A percentile compares a stretch with the other conserved stretches of the same genome.
These are phyloP conservation scores for Tricholoma matsutake DNA, from an alignment of 768 basidiomycete genomes.

Conservation along the genomic window DNA sequence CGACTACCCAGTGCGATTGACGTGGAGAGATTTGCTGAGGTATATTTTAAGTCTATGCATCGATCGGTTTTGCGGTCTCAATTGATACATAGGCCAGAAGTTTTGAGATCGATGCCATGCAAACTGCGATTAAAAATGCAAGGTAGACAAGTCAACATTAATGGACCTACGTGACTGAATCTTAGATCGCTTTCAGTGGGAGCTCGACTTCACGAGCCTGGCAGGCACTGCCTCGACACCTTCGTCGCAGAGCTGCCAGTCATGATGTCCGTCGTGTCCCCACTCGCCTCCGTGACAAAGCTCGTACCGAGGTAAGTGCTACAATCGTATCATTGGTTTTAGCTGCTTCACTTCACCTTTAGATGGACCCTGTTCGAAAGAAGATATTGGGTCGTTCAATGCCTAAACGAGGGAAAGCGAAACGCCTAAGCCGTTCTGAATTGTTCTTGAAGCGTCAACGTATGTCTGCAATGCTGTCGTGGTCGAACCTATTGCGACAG, in stretches of 20 bases:
- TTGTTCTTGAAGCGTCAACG: slow-evolving; percentile 71
- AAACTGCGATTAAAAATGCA: slow-evolving; percentile 78
- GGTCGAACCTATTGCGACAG: not conserved
- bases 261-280: slow-evolving; percentile 94
- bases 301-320: slow-evolving; percentile 68
- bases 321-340: not conserved
- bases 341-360: not conserved
- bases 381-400: slow-evolving; percentile 39
- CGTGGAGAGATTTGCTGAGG: slow-evolving; percentile 87
- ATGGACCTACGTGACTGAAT: not conserved
- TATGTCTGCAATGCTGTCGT: slow-evolving; percentile 29
- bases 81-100: slow-evolving; percentile 60
- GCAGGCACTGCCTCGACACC: slow-evolving; percentile 89
- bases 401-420: slow-evolving; percentile 65
- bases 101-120: slow-evolving; percentile 91
- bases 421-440: slow-evolving; percentile 55
- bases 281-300: slow-evolving; percentile 74
- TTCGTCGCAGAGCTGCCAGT: slow-evolving; percentile 90
- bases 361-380: slow-evolving; percentile 49
- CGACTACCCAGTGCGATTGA: slow-evolving; percentile 73
- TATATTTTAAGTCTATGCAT: slow-evolving; percentile 24
- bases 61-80: slow-evolving; percentile 1
- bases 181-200: slow-evolving; percentile 39
- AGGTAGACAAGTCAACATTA: slow-evolving; percentile 39
- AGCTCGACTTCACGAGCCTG: slow-evolving; percentile 80